Evolutionary conservation across 371 early-diverging fungal genomes (phyloP).

Genomic region (Syncephalis fuscata): DNA sequence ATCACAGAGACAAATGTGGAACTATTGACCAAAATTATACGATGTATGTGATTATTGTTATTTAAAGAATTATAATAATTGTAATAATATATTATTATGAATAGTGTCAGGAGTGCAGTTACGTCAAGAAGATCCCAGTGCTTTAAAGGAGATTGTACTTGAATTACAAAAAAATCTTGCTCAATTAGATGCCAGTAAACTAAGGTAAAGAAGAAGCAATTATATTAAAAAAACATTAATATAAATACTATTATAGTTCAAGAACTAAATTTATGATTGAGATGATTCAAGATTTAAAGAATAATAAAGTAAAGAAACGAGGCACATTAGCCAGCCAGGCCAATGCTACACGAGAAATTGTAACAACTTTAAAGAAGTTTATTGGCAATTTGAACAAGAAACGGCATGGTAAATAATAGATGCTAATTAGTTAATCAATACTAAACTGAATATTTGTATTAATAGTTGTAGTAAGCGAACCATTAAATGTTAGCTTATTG

Average conservation of each 20-base stretch:
- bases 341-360: slow-evolving; percentile 33
- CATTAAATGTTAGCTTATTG: slow-evolving; percentile 72
- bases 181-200: slow-evolving; percentile 21
- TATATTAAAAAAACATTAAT: too few relatives aligned
- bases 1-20: slow-evolving; percentile 75
- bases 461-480: slow-evolving; percentile 34
- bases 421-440: not conserved
- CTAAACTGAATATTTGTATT: slow-evolving; percentile 17
- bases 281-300: slow-evolving; percentile 75
- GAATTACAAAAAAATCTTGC: slow-evolving; percentile 38
- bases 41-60: slow-evolving; percentile 22
- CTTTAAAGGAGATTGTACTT: slow-evolving; percentile 72
- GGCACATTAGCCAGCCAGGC: slow-evolving; percentile 25
- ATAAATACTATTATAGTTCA: slow-evolving; percentile 16
- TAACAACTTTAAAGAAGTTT: slow-evolving; percentile 63
- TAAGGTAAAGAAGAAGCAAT: slow-evolving; percentile 17
- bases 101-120: slow-evolving; percentile 71
- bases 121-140: slow-evolving; percentile 77
- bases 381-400: slow-evolving; percentile 47
- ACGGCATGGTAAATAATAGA: slow-evolving; percentile 16
- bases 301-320: slow-evolving; percentile 69
- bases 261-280: slow-evolving; percentile 90
- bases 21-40: slow-evolving; percentile 64
- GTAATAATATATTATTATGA: slow-evolving; percentile 1
- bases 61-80: not conserved